Base-by-base conservation (phyloP, 2,329 filamentous ascomycete species). In the Penicillium sp. region DNA sequence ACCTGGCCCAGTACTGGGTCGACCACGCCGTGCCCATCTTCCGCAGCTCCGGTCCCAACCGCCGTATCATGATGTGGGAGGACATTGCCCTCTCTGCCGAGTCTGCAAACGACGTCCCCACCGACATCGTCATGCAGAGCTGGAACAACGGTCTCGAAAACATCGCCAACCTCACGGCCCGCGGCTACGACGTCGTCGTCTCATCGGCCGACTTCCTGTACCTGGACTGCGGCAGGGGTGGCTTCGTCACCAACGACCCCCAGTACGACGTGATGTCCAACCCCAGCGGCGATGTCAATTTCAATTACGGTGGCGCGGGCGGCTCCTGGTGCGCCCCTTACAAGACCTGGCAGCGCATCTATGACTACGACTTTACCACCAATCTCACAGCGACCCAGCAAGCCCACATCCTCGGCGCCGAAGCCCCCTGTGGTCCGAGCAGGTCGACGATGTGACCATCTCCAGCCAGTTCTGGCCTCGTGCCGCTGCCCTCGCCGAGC, bases 331-430 rank as follows among this genome's bases (percentile, higher is more conserved):
- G 77, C 57, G 74, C 72, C 0, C 77, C 77, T 0, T 80, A 79
- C 69, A 80, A 80, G 62, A 78, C 76, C 16, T 80, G 77, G 77
- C 77, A 80, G 60, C 76, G 77, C 40, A 79, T 80, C 63, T 80
- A 80, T 64, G 69, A 78, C 68, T 80, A 74, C 60, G 77, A 80
- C 64, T 79, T 80, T 59, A 75, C 75, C 0, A 51, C 61, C 37
- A 74, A 73, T 52, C 69, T 80, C 6, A 76, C 74, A 1, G 64
- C 64, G 0, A 52, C 60, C 0, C 70, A 80, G 53, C 71, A 72
- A 29, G 64, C 68, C 39, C 77, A 77, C 44, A 59, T 80, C 16
- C 67, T 78, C 16, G 77, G 77, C n/a, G 74, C 71, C 23, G 69
- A 74, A 29, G 71, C 76, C 75, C 77, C 0, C 67, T 80, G 3